Percentiles rank a stretch among this genome's conserved stretches.
phyloP scores from a whole-genome alignment of 805 yeast species.

The Torulaspora quercuum region DNA sequence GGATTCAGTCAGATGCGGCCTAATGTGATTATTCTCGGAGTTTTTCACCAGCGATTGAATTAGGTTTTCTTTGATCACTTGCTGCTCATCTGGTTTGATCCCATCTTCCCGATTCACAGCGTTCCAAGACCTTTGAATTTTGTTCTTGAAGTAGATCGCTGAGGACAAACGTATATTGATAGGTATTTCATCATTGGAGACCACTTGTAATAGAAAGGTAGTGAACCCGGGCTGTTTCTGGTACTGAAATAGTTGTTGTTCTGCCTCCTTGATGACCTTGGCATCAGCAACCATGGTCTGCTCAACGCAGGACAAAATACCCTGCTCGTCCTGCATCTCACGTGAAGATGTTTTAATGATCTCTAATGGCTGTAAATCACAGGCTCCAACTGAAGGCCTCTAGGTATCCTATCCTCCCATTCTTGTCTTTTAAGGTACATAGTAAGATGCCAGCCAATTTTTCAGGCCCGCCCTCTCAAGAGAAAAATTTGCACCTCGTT shows the following conservation, averaged over 20 bases:
- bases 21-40: conserved; percentile 42
- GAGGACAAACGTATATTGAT: conserved; percentile 52
- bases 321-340: conserved; percentile 43
- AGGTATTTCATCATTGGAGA: conserved; percentile 44
- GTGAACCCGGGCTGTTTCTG: conserved; percentile 60
- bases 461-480: not conserved
- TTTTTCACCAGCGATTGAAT: conserved; percentile 49
- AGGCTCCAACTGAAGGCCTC: too few relatives aligned
- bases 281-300: conserved; percentile 54
- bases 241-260: conserved; percentile 46
- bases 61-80: conserved; percentile 51
- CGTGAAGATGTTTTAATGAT: not conserved
- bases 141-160: conserved; percentile 67
- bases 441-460: too few relatives aligned
- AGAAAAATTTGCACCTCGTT: conserved; percentile 10
- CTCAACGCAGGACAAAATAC: conserved; percentile 48
- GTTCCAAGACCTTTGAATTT: conserved; percentile 54
- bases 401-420: too few relatives aligned
- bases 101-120: conserved; percentile 28
- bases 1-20: conserved; percentile 57
- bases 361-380: too few relatives aligned
- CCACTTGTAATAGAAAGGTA: conserved; percentile 48
- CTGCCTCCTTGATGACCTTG: conserved; percentile 50
- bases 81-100: conserved; percentile 48
- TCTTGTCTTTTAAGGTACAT: too few relatives aligned